A percentile compares a stretch with the other conserved stretches of the same genome.
phyloP scores from a whole-genome alignment of 2,329 filamentous ascomycete genomes.

The Drechmeria coniospora region DNA sequence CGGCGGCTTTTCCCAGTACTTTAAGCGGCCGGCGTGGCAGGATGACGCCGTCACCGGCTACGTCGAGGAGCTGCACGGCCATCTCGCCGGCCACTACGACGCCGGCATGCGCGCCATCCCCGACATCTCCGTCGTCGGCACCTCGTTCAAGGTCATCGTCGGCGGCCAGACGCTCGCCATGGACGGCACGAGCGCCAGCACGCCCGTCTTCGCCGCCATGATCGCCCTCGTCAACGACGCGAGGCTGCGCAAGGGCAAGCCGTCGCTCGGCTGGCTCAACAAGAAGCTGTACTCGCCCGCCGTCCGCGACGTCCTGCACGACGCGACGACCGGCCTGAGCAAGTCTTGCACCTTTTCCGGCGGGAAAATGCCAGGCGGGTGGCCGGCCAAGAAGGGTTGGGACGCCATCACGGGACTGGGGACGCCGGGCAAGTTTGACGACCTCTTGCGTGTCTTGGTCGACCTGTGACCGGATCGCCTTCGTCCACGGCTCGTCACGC shows the following conservation, averaged over 20 bases:
- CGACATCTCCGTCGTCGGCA: conserved; percentile 39
- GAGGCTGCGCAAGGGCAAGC: conserved; percentile 31
- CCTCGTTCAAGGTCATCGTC: conserved; percentile 31
- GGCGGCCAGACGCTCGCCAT: conserved; percentile 13
- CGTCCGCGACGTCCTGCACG: conserved; percentile 22
- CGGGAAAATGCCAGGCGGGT: conserved; percentile 20
- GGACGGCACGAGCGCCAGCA: conserved; percentile 33
- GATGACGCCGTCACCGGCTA: conserved; percentile 23
- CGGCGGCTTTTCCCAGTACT: conserved; percentile 39
- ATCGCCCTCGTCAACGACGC: conserved; percentile 39
- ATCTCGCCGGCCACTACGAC: conserved; percentile 30
- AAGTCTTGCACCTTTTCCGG: conserved; percentile 22
- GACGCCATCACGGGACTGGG: conserved; percentile 36
- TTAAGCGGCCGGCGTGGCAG: conserved; percentile 30
- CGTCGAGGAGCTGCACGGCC: conserved; percentile 21
- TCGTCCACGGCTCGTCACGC: too few relatives aligned
- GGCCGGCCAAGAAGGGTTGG: conserved; percentile 28
- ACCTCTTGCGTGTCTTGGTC: conserved; percentile 19
- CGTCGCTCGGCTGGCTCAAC: conserved; percentile 38
- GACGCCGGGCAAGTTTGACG: conserved; percentile 25
- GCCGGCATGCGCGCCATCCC: conserved; percentile 30
- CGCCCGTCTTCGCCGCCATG: conserved; percentile 38
- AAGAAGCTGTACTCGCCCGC: conserved; percentile 26
- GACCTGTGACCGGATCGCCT: conserved; percentile 4
- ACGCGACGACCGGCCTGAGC: conserved; percentile 25